Conservation (phyloP, 2,329 filamentous ascomycete genomes). For the Mycosphaerelloides madeirae region DNA sequence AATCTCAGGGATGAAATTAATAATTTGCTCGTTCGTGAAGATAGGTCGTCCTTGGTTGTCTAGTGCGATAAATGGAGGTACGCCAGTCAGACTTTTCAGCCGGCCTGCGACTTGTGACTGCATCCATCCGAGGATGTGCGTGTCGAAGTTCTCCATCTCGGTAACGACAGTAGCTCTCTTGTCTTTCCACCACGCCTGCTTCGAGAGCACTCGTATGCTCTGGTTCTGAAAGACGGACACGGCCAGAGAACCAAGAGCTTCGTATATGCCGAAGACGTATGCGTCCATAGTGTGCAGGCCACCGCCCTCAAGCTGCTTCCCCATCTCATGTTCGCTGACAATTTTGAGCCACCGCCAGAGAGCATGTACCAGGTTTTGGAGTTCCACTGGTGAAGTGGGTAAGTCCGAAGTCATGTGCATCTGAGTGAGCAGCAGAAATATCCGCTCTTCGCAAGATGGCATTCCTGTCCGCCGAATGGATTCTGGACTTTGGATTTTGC, state of each 20-base stretch:
- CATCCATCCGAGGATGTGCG: slow-evolving; percentile 31
- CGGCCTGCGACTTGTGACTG: slow-evolving; percentile 28
- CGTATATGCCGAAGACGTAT: slow-evolving; percentile 25
- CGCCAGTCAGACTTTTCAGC: slow-evolving; percentile 25
- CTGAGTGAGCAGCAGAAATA: slow-evolving; percentile 28
- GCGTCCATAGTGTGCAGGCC: slow-evolving; percentile 25
- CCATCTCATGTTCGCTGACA: slow-evolving; percentile 27
- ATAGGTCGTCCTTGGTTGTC: slow-evolving; percentile 57
- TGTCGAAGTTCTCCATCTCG: slow-evolving; percentile 31
- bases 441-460: slow-evolving; percentile 30
- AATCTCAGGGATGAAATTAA: slow-evolving; percentile 49
- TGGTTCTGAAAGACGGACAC: slow-evolving; percentile 27
- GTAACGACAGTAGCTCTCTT: slow-evolving; percentile 22
- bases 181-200: slow-evolving; percentile 29
- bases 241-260: slow-evolving; percentile 29
- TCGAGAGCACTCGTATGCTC: slow-evolving; percentile 21
- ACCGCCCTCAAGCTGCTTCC: slow-evolving; percentile 26
- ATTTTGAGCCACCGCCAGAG: slow-evolving; percentile 28
- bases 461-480: slow-evolving; percentile 11
- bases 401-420: slow-evolving; percentile 21
- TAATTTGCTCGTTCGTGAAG: slow-evolving; percentile 57
- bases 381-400: slow-evolving; percentile 13
- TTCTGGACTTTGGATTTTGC: neutral
- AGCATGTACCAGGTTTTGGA: slow-evolving; percentile 20
- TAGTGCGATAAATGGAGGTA: slow-evolving; percentile 59